Conservation (phyloP, 192 early-diverging fungal species). For the Ambispora gerdemannii region DNA sequence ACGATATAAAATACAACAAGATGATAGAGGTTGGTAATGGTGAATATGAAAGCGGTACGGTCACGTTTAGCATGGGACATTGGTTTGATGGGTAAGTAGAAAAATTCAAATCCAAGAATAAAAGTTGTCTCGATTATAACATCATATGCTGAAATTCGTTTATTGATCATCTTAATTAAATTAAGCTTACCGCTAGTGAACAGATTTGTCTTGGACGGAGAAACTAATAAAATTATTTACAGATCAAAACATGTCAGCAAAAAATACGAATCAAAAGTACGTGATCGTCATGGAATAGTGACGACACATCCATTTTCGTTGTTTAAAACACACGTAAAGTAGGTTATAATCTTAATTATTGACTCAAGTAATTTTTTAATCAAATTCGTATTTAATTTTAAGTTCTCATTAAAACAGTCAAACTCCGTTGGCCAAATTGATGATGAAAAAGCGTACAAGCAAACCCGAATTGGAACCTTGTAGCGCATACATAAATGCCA, state of each 20-base stretch:
- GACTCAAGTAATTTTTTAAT: constrained; percentile 9
- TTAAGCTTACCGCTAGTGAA: constrained; percentile 64
- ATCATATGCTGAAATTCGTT: too few relatives aligned
- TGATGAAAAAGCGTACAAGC: constrained; percentile 51
- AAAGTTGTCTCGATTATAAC: neutral
- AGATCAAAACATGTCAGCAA: constrained; percentile 60
- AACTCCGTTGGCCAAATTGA: constrained; percentile 61
- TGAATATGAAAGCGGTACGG: constrained; percentile 63
- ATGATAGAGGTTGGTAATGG: constrained; percentile 53
- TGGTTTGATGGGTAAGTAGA: constrained; percentile 63
- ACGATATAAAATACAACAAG: constrained; percentile 63
- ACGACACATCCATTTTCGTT: constrained; percentile 64
- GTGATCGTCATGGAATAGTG: constrained; percentile 66
- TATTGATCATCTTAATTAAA: too few relatives aligned
- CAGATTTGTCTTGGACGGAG: constrained; percentile 61
- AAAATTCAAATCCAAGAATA: neutral
- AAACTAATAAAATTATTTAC: constrained; percentile 54
- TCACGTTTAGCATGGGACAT: constrained; percentile 63
- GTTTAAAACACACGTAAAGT: constrained; percentile 63
- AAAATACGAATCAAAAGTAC: constrained; percentile 60
- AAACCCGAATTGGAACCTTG: constrained; percentile 69
- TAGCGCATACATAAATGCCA: constrained; percentile 53
- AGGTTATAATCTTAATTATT: constrained; percentile 15
- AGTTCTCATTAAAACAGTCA: constrained; percentile 35
- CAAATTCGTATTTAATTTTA: neutral